Conservation (phyloP, 495 filamentous ascomycete genomes). For the Talaromyces wortmannii region DNA sequence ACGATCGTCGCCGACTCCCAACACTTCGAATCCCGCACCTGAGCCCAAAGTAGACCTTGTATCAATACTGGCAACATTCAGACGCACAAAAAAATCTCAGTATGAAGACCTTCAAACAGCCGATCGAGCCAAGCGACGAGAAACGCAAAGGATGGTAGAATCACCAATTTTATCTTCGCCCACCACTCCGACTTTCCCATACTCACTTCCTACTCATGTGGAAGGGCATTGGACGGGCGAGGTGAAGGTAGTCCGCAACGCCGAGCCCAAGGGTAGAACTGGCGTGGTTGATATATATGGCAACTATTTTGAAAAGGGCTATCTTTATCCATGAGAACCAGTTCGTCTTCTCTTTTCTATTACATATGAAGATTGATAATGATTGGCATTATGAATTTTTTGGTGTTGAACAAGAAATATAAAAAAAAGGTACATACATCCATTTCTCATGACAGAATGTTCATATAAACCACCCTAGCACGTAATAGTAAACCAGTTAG, state of each 20-base stretch:
- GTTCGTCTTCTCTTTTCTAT: too few species aligned
- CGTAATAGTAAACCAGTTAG: not conserved
- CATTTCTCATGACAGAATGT: not conserved
- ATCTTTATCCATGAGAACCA: constrained; percentile 36
- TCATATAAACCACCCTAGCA: not conserved
- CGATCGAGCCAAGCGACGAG: not conserved
- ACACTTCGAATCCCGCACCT: not conserved
- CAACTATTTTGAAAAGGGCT: constrained; percentile 48
- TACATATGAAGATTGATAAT: not conserved
- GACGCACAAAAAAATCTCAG: constrained; percentile 35
- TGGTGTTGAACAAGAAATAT: not conserved
- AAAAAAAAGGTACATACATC: not conserved
- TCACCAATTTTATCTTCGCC: constrained; percentile 8
- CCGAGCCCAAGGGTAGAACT: constrained; percentile 31
- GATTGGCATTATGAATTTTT: not conserved
- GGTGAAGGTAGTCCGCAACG: constrained; percentile 41
- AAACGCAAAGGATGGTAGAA: not conserved
- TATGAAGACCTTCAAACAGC: constrained; percentile 26
- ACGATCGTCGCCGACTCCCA: not conserved
- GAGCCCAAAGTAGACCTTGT: constrained; percentile 37
- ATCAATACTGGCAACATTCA: constrained; percentile 39
- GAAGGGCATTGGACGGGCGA: constrained; percentile 51
- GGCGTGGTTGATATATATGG: constrained; percentile 46
- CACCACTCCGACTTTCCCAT: constrained; percentile 11
- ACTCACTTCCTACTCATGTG: constrained; percentile 17